phyloP scores from a whole-genome alignment of 2,329 filamentous ascomycete genomes.

The Penicillium paneum region DNA sequence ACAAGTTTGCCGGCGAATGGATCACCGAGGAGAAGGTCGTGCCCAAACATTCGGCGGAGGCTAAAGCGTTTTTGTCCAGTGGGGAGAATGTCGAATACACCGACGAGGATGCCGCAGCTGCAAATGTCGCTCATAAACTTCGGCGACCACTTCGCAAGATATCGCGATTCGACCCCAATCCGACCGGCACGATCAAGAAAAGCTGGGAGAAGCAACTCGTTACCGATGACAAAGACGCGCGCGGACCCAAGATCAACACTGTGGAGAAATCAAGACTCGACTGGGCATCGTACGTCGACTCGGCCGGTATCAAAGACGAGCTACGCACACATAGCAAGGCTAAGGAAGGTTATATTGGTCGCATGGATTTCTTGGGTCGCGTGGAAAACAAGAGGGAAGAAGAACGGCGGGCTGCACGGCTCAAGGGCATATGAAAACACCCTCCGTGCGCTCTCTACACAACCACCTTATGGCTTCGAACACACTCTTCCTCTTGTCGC shows the following conservation, averaged over 20 bases:
- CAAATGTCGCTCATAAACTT: slow-evolving; percentile 24
- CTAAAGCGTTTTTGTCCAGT: slow-evolving; percentile 50
- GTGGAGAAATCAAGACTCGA: slow-evolving; percentile 65
- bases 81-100: slow-evolving; percentile 38
- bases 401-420: slow-evolving; percentile 52
- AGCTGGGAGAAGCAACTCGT: slow-evolving; percentile 43
- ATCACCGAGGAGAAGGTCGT: slow-evolving; percentile 55
- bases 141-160: slow-evolving; percentile 43
- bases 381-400: slow-evolving; percentile 57
- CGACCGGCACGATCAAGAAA: slow-evolving; percentile 42
- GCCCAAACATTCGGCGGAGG: slow-evolving; percentile 53
- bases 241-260: slow-evolving; percentile 61
- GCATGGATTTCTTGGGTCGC: slow-evolving; percentile 61
- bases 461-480: neutral
- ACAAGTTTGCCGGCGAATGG: slow-evolving; percentile 56
- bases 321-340: slow-evolving; percentile 60
- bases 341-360: slow-evolving; percentile 59
- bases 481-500: neutral
- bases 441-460: neutral
- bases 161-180: slow-evolving; percentile 49
- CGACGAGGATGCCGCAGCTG: slow-evolving; percentile 22
- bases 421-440: slow-evolving; percentile 38
- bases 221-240: slow-evolving; percentile 29
- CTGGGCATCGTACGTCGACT: slow-evolving; percentile 63
- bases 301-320: slow-evolving; percentile 60